Evolutionary conservation across 306 rosid genomes (phyloP).

Genomic region (Sicyos baderoa): DNA sequence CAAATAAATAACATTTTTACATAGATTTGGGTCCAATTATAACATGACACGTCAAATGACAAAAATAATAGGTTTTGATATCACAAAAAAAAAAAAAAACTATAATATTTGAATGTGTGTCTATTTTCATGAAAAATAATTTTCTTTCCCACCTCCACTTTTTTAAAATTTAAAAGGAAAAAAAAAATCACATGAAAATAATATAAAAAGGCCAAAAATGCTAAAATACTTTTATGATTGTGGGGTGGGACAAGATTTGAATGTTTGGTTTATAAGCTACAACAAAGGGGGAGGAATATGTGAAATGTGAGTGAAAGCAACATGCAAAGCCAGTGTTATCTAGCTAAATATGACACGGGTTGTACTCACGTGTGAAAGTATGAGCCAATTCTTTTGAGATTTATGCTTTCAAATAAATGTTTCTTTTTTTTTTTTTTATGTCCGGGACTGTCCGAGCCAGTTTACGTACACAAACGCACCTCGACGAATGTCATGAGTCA

Average conservation of each 20-base stretch:
- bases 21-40: conserved; percentile 5
- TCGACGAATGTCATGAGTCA: too few species aligned
- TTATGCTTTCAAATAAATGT: not conserved
- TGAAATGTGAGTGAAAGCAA: conserved; percentile 38
- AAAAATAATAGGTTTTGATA: not conserved
- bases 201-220: conserved; percentile 24
- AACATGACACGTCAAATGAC: not conserved
- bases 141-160: not conserved
- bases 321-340: conserved; percentile 3
- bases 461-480: too few species aligned
- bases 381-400: not conserved
- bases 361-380: not conserved
- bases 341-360: not conserved
- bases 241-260: not conserved
- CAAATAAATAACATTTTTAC: not conserved
- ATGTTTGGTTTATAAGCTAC: conserved; percentile 16
- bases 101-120: not conserved
- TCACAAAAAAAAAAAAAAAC: too few species aligned
- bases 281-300: conserved; percentile 28
- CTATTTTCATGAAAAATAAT: not conserved
- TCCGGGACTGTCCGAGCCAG: too few species aligned
- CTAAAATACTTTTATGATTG: conserved; percentile 12
- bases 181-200: conserved; percentile 14
- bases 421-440: too few species aligned
- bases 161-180: not conserved